These are phyloP conservation scores for Phyllostachys edulis DNA, from an alignment of 176 grass and related monocot genomes.

Conservation along the genomic window DNA sequence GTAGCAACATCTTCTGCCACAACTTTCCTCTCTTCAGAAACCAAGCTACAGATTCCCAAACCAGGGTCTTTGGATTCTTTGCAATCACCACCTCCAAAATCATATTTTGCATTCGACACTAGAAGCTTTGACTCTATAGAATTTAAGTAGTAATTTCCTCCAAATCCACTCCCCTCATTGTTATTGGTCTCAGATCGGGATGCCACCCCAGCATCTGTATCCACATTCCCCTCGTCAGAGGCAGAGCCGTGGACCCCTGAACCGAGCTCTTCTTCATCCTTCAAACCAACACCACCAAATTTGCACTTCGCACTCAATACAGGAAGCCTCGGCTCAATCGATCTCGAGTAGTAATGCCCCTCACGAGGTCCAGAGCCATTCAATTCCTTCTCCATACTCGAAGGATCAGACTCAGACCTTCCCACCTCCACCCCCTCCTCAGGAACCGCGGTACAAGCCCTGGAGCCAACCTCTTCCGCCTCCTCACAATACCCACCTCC, in stretches of 20 bases:
- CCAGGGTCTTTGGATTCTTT: constrained; percentile 5
- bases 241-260: background rate
- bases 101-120: background rate
- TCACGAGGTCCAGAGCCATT: background rate
- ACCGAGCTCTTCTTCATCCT: background rate
- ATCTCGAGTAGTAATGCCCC: background rate
- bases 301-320: background rate
- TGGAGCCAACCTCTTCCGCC: background rate
- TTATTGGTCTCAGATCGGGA: background rate
- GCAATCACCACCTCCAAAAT: constrained; percentile 7
- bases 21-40: constrained; percentile 36
- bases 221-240: background rate
- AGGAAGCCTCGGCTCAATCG: background rate
- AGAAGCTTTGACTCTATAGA: constrained; percentile 1
- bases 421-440: background rate
- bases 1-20: background rate
- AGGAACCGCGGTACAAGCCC: constrained; percentile 16
- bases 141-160: background rate
- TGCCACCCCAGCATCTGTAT: background rate
- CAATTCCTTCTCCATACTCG: background rate
- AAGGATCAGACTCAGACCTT: background rate
- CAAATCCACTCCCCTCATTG: background rate
- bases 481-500: background rate
- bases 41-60: background rate
- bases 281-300: background rate